Conservation (phyloP, 2,329 filamentous ascomycete species). For the Xylariaceae sp. region DNA sequence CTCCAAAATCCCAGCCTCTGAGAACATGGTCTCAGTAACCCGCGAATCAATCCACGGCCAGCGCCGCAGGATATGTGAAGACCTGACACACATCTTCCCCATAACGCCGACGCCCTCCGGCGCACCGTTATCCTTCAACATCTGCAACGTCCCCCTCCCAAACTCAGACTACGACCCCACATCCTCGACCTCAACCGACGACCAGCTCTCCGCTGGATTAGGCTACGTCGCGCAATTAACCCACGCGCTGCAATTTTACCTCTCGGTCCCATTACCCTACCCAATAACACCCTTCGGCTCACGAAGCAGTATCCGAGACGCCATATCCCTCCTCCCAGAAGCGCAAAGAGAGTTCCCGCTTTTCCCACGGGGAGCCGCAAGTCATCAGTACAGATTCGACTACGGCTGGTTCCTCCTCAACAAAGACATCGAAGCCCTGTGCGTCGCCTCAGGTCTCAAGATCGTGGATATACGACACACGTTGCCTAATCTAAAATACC, state of each 20-base stretch:
- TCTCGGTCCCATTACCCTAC: conserved; percentile 77
- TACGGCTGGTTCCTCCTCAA: conserved; percentile 97
- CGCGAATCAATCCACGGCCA: conserved; percentile 76
- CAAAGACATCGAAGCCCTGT: conserved; percentile 80
- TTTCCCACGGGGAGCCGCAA: conserved; percentile 63
- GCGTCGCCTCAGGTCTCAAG: conserved; percentile 65
- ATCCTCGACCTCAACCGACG: conserved; percentile 53
- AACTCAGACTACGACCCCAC: conserved; percentile 70
- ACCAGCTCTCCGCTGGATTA: conserved; percentile 75
- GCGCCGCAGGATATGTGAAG: conserved; percentile 81
- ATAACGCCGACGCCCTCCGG: conserved; percentile 63
- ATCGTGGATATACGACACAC: conserved; percentile 91
- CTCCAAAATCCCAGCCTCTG: conserved; percentile 56
- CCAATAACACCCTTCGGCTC: conserved; percentile 71
- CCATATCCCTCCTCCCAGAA: conserved; percentile 47
- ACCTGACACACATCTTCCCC: conserved; percentile 74
- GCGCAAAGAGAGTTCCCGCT: conserved; percentile 73
- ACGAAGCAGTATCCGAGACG: conserved; percentile 64
- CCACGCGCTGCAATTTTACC: conserved; percentile 76
- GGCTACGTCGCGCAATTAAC: conserved; percentile 77
- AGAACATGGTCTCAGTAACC: conserved; percentile 53
- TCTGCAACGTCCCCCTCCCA: conserved; percentile 73
- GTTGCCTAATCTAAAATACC: conserved; percentile 87
- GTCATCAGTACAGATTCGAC: conserved; percentile 83
- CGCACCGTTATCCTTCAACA: conserved; percentile 74